phyloP scores from a whole-genome alignment of 495 filamentous ascomycete genomes.

The Lichina pygmaea region DNA sequence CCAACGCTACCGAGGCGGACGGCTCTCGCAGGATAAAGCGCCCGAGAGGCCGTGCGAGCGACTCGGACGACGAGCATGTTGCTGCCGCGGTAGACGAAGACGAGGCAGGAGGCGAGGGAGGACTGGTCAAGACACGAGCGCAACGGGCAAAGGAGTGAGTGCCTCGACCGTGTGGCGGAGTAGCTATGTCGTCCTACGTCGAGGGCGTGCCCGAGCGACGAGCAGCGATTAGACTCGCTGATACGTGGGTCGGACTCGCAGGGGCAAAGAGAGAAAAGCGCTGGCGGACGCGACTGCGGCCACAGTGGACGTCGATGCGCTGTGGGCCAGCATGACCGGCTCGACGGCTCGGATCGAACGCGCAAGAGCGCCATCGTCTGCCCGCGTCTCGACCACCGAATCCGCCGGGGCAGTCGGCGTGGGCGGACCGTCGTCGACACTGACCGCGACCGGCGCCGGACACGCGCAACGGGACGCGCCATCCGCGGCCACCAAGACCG shows the following conservation, averaged over 20 bases:
- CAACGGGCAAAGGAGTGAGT: slow-evolving; percentile 13
- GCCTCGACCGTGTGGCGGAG: not conserved
- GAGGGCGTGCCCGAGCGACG: too few species aligned
- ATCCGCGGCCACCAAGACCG: not conserved
- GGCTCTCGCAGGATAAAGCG: too few species aligned
- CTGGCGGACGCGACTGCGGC: slow-evolving; percentile 34
- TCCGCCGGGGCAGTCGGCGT: not conserved
- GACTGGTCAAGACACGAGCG: slow-evolving; percentile 55
- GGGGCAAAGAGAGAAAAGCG: slow-evolving; percentile 36
- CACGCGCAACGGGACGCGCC: not conserved
- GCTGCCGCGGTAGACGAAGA: slow-evolving; percentile 6
- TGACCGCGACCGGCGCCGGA: not conserved
- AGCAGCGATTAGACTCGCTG: too few species aligned
- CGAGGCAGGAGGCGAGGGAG: slow-evolving; percentile 42
- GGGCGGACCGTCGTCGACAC: not conserved
- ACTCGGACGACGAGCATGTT: too few species aligned
- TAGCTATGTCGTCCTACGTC: too few species aligned
- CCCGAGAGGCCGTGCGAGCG: too few species aligned
- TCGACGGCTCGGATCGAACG: not conserved
- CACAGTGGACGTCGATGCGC: slow-evolving; percentile 66
- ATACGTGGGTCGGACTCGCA: slow-evolving; percentile 8
- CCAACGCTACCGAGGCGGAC: too few species aligned
- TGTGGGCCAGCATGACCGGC: slow-evolving; percentile 63
- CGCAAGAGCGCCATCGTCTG: too few species aligned
- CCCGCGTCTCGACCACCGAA: not conserved